Conservation (phyloP, 2,329 filamentous ascomycete species). For the Ophiosphaerella korrae region DNA sequence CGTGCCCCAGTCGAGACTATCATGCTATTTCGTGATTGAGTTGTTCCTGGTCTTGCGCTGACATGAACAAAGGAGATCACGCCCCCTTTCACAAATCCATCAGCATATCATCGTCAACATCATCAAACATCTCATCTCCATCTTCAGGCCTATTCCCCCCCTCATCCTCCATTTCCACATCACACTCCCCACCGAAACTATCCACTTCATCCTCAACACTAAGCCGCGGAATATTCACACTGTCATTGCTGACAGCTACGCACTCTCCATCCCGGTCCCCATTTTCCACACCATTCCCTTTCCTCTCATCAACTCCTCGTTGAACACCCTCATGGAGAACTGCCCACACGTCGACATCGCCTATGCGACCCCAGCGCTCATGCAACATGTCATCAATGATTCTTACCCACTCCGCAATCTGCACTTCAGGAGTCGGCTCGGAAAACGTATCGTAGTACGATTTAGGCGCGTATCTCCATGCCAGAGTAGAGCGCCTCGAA, state of each 20-base stretch:
- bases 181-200: background rate
- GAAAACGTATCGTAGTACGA: slow-evolving; percentile 17
- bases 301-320: slow-evolving; percentile 5
- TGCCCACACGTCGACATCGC: slow-evolving; percentile 8
- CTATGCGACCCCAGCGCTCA: slow-evolving; percentile 7
- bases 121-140: slow-evolving; percentile 6
- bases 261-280: background rate
- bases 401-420: slow-evolving; percentile 19
- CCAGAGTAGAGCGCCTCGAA: slow-evolving; percentile 22
- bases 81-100: slow-evolving; percentile 20
- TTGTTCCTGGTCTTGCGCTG: too few species aligned
- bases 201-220: too few species aligned
- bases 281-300: background rate
- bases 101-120: slow-evolving; percentile 34
- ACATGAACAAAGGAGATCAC: background rate
- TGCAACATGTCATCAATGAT: slow-evolving; percentile 20
- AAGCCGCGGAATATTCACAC: background rate
- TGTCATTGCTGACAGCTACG: rapidly evolving
- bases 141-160: background rate
- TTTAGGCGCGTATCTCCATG: slow-evolving; percentile 20
- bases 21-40: too few species aligned
- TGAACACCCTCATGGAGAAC: slow-evolving; percentile 22
- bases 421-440: slow-evolving; percentile 1
- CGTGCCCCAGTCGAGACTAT: too few species aligned
- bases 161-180: background rate